Evolutionary conservation across 2,329 filamentous ascomycete genomes (phyloP).

Genomic region (Diplodia sapinea): DNA sequence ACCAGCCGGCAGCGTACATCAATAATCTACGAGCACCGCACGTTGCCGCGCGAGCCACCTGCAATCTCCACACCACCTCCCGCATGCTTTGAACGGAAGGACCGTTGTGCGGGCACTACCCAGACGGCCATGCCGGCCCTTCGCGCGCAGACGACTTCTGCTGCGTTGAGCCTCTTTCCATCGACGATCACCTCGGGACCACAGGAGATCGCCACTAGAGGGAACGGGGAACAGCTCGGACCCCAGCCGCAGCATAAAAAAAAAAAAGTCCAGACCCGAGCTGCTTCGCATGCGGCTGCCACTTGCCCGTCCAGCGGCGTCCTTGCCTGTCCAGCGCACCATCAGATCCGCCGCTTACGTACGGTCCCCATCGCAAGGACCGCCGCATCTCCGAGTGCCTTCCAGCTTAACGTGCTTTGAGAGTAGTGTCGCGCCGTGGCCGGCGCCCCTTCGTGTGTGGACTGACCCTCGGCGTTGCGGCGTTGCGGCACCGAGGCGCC

Average conservation of each 20-base stretch:
- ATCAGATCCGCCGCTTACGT: not conserved
- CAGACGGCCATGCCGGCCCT: conserved; percentile 2
- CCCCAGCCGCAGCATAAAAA: not conserved
- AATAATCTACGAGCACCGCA: no score
- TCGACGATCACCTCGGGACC: conserved; percentile 22
- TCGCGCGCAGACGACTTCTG: not conserved
- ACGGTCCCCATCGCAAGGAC: not conserved
- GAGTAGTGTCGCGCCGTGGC: not conserved
- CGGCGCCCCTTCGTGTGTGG: not conserved
- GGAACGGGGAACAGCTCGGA: conserved; percentile 18
- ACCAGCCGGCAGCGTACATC: conserved; percentile 5
- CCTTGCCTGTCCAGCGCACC: not conserved
- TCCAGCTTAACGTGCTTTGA: not conserved
- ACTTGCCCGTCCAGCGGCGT: not conserved
- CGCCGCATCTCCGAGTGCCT: not conserved
- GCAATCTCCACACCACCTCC: conserved; percentile 3
- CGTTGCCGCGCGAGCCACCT: not conserved
- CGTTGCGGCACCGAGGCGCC: not conserved
- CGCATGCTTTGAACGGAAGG: not conserved
- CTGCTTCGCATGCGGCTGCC: not conserved
- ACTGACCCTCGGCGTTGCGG: not conserved
- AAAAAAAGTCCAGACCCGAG: not conserved
- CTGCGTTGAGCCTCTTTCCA: conserved; percentile 3
- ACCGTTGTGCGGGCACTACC: conserved; percentile 22
- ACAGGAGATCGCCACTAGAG: conserved; percentile 1